Conservation (phyloP, 306 rosid genomes). For the Cajanus cajan region DNA sequence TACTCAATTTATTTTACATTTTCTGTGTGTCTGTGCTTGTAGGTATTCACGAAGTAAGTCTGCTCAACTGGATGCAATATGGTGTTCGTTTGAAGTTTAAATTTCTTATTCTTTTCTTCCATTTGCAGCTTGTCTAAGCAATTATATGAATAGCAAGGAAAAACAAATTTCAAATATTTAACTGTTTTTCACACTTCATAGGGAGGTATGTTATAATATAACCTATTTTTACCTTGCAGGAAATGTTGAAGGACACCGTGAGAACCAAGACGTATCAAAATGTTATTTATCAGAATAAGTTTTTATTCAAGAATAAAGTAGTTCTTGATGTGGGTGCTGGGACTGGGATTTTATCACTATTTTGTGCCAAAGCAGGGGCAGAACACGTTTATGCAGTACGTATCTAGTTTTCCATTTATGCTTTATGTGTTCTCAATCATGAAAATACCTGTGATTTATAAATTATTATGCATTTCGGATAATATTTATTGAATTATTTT, state of each 20-base stretch:
- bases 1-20: neutral
- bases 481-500: neutral
- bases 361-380: conserved; percentile 98
- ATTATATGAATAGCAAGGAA: neutral
- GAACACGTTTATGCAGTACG: conserved; percentile 89
- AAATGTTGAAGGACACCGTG: conserved; percentile 95
- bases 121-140: neutral
- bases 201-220: neutral
- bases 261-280: conserved; percentile 94
- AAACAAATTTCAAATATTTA: neutral
- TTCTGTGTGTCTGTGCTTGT: conserved; percentile 38
- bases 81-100: conserved; percentile 12
- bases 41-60: conserved; percentile 99
- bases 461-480: neutral
- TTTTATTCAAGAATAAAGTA: conserved; percentile 78
- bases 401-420: neutral
- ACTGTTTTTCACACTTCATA: neutral
- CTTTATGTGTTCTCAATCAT: neutral
- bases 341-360: conserved; percentile 93
- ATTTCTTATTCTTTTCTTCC: neutral
- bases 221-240: conserved; percentile 52
- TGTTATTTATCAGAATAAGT: conserved; percentile 92
- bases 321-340: conserved; percentile 99
- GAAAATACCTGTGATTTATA: neutral
- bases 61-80: conserved; percentile 26